These are phyloP conservation scores for Pseudogymnoascus sp. DNA, from an alignment of 2,329 filamentous ascomycete species.

Conservation along the genomic window DNA sequence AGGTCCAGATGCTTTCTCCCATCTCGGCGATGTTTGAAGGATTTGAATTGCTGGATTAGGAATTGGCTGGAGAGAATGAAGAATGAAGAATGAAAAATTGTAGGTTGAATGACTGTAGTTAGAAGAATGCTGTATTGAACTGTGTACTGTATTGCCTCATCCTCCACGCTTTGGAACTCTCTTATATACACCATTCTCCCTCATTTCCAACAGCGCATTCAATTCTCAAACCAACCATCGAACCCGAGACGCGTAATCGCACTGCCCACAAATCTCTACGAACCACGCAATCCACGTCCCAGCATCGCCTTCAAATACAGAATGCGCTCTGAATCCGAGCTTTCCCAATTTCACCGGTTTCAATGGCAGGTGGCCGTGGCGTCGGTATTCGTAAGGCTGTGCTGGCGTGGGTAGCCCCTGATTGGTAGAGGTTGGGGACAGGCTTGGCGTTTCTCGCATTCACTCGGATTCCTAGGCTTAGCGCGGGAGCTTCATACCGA, in stretches of 20 bases:
- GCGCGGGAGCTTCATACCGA: not conserved
- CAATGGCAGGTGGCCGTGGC: not conserved
- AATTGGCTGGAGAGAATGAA: not conserved
- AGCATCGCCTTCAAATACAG: not conserved
- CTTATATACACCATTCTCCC: not conserved
- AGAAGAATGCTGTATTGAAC: not conserved
- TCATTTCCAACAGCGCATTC: not conserved
- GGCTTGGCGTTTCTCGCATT: slow-evolving; percentile 1
- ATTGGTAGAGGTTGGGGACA: not conserved
- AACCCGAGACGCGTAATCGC: slow-evolving; percentile 5
- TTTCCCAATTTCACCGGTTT: not conserved
- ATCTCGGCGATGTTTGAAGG: not conserved
- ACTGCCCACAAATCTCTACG: not conserved
- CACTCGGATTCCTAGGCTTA: not conserved
- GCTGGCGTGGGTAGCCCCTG: not conserved
- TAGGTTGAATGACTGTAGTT: not conserved
- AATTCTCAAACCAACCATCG: not conserved
- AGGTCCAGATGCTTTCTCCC: slow-evolving; percentile 33
- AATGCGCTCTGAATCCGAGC: slow-evolving; percentile 4
- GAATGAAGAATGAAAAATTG: not conserved
- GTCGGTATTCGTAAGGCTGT: not conserved
- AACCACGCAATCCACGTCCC: not conserved
- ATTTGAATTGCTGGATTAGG: not conserved
- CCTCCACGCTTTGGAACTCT: not conserved
- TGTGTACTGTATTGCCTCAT: not conserved